Percentiles rank a stretch among this genome's conserved stretches.
Evolutionary conservation across 164 flowering plant genomes (phyloP).

Genomic region (Magnolia sinica): DNA sequence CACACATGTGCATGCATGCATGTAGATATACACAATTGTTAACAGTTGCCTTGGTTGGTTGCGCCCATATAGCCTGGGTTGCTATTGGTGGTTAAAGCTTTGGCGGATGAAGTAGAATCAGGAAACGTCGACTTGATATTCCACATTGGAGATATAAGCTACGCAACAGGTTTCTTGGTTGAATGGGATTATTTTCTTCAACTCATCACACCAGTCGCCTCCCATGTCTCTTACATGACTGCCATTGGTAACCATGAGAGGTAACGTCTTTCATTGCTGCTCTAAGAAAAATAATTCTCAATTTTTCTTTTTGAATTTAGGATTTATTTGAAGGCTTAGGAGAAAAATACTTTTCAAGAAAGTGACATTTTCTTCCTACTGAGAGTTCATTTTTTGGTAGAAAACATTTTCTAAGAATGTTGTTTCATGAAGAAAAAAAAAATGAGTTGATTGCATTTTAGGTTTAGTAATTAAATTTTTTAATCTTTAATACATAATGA

Average conservation of each 20-base stretch:
- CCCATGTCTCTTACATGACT: slow-evolving; percentile 81
- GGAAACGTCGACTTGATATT: slow-evolving; percentile 65
- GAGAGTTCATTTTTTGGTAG: too few species aligned
- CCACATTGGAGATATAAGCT: slow-evolving; percentile 95
- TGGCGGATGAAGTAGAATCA: slow-evolving; percentile 53
- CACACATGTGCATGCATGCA: neutral
- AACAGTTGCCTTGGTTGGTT: neutral
- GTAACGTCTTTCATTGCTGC: slow-evolving; percentile 21
- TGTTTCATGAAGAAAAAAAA: too few species aligned
- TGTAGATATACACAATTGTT: neutral
- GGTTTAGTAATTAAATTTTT: too few species aligned
- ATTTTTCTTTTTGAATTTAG: too few species aligned
- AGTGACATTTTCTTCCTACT: too few species aligned
- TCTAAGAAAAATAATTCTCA: neutral
- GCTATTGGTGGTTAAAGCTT: slow-evolving; percentile 54
- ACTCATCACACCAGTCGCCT: slow-evolving; percentile 62
- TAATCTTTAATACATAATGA: too few species aligned
- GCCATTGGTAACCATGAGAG: slow-evolving; percentile 96
- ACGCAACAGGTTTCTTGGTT: slow-evolving; percentile 89
- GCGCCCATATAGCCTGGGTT: slow-evolving; percentile 62
- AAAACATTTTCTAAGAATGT: too few species aligned
- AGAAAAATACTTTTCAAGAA: too few species aligned
- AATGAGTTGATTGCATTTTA: too few species aligned
- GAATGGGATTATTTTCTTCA: slow-evolving; percentile 94
- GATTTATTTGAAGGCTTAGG: too few species aligned